phyloP scores from a whole-genome alignment of 1,284 basidiomycete genomes.

The Fomitiporia mediterranea region DNA sequence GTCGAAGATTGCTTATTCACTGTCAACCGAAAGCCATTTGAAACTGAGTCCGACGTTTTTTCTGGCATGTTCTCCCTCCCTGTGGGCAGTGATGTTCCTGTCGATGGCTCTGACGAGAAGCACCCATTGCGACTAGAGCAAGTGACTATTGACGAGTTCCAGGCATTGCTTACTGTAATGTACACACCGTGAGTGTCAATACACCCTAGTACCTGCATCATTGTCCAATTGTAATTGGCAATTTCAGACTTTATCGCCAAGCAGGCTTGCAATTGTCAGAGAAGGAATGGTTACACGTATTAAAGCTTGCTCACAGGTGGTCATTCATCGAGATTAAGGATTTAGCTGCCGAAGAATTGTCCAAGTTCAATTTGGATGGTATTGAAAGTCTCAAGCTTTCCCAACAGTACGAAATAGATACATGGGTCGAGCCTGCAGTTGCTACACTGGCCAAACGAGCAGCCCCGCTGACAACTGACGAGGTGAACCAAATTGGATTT shows the following conservation, averaged over 20 bases:
- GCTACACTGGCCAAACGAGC: not conserved
- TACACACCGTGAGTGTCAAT: slow-evolving; percentile 3
- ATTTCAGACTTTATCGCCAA: not conserved
- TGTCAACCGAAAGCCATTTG: slow-evolving; percentile 5
- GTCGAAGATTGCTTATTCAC: slow-evolving; percentile 6
- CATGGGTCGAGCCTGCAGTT: not conserved
- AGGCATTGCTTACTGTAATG: not conserved
- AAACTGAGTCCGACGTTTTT: slow-evolving; percentile 4
- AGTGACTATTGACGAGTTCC: not conserved
- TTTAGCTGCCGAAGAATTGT: not conserved
- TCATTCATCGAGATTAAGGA: not conserved
- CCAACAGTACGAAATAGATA: not conserved
- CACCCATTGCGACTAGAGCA: not conserved
- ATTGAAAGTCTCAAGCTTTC: not conserved
- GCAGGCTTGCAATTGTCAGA: too few species aligned
- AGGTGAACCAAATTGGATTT: slow-evolving; percentile 3
- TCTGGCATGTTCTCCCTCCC: slow-evolving; percentile 7
- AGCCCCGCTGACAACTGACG: not conserved
- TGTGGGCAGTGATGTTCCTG: not conserved
- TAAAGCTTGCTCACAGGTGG: slow-evolving; percentile 12
- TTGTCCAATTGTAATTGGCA: too few species aligned
- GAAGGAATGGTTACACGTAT: not conserved
- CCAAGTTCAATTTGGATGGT: not conserved
- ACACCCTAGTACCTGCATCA: too few species aligned
- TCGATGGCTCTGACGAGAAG: not conserved